Percentiles rank a stretch among this genome's conserved stretches.
Evolutionary conservation across 2,329 filamentous ascomycete genomes (phyloP).

Genomic region (Clonostachys byssicola): DNA sequence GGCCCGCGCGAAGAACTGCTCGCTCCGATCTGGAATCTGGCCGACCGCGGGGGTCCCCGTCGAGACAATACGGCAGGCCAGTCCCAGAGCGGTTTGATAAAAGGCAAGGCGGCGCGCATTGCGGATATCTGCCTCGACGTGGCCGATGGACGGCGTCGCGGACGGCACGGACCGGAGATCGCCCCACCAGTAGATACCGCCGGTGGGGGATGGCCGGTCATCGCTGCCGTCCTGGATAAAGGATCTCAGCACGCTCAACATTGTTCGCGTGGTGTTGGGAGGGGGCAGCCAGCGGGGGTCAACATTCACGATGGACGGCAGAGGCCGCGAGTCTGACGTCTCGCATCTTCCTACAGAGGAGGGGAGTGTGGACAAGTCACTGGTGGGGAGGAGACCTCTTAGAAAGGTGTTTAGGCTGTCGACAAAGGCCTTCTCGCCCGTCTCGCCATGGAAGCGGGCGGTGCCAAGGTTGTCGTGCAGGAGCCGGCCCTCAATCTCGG

Average conservation of each 20-base stretch:
- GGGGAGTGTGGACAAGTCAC: slow-evolving; percentile 21
- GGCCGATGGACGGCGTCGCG: slow-evolving; percentile 11
- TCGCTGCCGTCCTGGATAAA: slow-evolving; percentile 38
- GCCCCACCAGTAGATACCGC: slow-evolving; percentile 45
- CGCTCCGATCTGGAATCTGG: slow-evolving; percentile 9
- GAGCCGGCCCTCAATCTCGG: slow-evolving; percentile 26
- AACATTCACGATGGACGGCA: slow-evolving; percentile 23
- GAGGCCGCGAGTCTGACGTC: slow-evolving; percentile 38
- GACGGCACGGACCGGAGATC: slow-evolving; percentile 26
- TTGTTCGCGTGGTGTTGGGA: slow-evolving; percentile 24
- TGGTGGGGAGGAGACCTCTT: slow-evolving; percentile 4
- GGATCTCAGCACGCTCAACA: slow-evolving; percentile 33
- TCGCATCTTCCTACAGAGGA: slow-evolving; percentile 38
- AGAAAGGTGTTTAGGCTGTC: slow-evolving; percentile 34
- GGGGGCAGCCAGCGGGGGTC: slow-evolving; percentile 33
- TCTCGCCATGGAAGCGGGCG: slow-evolving; percentile 41
- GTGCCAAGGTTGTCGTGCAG: slow-evolving; percentile 38
- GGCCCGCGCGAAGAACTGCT: slow-evolving; percentile 39
- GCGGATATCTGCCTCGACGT: slow-evolving; percentile 12
- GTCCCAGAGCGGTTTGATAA: slow-evolving; percentile 39
- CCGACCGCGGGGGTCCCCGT: slow-evolving; percentile 13
- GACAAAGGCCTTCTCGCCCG: slow-evolving; percentile 44
- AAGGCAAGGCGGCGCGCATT: slow-evolving; percentile 34
- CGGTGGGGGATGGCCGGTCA: slow-evolving; percentile 19
- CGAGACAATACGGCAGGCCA: slow-evolving; percentile 24